Base-by-base conservation (phyloP, 805 yeast species). In the Yamadazyma tumulicola region DNA sequence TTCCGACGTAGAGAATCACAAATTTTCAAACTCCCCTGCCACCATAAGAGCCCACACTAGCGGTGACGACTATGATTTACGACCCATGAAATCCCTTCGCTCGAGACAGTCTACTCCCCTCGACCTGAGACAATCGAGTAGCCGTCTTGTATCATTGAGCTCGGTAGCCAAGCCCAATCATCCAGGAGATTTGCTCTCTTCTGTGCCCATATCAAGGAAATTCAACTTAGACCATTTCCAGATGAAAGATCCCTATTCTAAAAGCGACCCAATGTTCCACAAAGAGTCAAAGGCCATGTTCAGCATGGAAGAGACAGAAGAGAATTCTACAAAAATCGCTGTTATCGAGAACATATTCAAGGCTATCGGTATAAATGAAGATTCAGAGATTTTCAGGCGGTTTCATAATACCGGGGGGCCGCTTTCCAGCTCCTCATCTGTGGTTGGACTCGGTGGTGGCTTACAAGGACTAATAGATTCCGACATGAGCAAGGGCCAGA, bases 181-280 rank as follows among this genome's bases (percentile, higher is more conserved):
- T 49, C 95, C 96, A 0, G 96, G 96, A 19, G 95, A 87, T 52
- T 64, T 88, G 33, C 59, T 88, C 8, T 83, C 95, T 0, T 84
- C 82, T 35, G 95, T 81, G 1, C 93, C 95, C 1, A 54, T 84
- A 6, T 70, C 81, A 1, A 61, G 81, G 34, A 54, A 50, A 37
- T 57, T 51, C 39, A 43, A 57, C 42, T 31, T 40, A 23, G 42
- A 39, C 11, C 30, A 35, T 15, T 23, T 25, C 4, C 33, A 31
- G 27, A 38, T 37, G 28, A 36, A 32, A 22, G 42, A 39, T n/a
- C 27, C 42, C 21, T 19, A 29, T 14, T 9, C 9, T 9, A 21
- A 16, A 12, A 28, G 18, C 16, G 38, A 32, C 12, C 31, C 43
- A 19, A 9, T 21, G 11, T 25, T 3, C 14, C 7, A 18, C 7